Evolutionary conservation across 768 basidiomycete species (phyloP), one percentile per base, ranked within the genome.

Genomic region (Suillus brevipes): DNA sequence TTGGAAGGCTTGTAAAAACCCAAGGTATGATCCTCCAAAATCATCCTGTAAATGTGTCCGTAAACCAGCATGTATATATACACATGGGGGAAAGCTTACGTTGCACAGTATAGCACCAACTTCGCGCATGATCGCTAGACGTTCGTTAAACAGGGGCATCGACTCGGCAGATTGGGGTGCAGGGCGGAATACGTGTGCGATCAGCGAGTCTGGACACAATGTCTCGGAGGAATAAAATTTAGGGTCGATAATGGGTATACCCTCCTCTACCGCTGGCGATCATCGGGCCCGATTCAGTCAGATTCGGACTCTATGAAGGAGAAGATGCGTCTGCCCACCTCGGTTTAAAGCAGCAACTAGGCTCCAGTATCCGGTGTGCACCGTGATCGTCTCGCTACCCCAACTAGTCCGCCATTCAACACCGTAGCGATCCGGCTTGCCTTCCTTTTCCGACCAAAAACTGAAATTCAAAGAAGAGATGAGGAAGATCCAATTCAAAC

Each of bases 331-430:
- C 20, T 42, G 67, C 79, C 47, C 67, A 92, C 93, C 94, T 82
- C 89, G 80, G 72, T 95, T 86, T n/a, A 95, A 72, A 2, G 92
- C 87, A 38, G 95, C 93, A 10, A 94, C 86, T 6, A 96, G 79
- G 66, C 89, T 90, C 91, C 92, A 94, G 71, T 97, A 97, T 0
- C 94, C 94, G 0, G 91, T 94, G 75, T 86, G 88, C 28, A 89
- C 78, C 45, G 78, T 81, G 50, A 66, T 80, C n/a, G 78, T 76
- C 7, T 82, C 73, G n/a, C 77, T 79, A 16, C 76, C 78, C 91
- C 92, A 94, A 1, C 87, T 85, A 9, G 81, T 76, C 61, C 86
- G 82, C 93, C 94, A 95, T 69, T 88, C 83, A 3, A 96, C 87
- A 25, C 90, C 92, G 72, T 87, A 97, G 34, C 92, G 82, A 40